A percentile compares a stretch with the other conserved stretches of the same genome.
These are phyloP conservation scores for Conringia planisiliqua DNA, from an alignment of 345 rosid species.

Conservation along the genomic window DNA sequence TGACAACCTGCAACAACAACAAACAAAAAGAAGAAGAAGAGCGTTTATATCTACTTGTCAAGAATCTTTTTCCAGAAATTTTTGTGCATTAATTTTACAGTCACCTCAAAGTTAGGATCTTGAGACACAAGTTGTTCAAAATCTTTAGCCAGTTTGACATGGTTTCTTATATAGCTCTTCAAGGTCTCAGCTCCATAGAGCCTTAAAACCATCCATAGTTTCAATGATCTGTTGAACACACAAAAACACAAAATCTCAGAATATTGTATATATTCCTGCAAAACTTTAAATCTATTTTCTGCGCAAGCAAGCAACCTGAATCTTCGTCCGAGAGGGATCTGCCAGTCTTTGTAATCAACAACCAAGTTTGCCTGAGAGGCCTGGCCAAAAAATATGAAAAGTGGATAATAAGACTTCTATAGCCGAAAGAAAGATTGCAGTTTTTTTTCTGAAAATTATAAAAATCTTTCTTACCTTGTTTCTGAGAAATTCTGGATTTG, in stretches of 20 bases:
- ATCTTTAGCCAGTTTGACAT: constrained; percentile 61
- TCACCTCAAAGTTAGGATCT: constrained; percentile 81
- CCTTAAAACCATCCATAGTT: constrained; percentile 87
- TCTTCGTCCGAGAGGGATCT: constrained; percentile 92
- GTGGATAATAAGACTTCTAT: no score
- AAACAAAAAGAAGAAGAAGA: background rate
- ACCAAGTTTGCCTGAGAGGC: constrained; percentile 80
- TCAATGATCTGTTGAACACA: constrained; percentile 57
- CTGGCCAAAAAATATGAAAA: no score
- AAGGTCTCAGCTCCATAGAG: constrained; percentile 74
- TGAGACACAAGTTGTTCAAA: constrained; percentile 59
- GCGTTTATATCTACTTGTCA: background rate
- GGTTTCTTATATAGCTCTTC: constrained; percentile 69
- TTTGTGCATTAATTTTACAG: background rate
- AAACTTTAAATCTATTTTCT: background rate
- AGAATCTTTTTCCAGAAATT: background rate
- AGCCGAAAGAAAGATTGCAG: background rate
- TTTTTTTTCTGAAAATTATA: background rate
- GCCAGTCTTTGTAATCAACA: constrained; percentile 96
- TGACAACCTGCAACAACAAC: constrained; percentile 48
- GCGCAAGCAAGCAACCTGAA: constrained; percentile 53
- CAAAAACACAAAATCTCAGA: background rate
- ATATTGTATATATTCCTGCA: background rate
- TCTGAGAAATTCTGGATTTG: constrained; percentile 82
- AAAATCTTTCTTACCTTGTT: constrained; percentile 55